These are phyloP conservation scores for Polytrichum formosum DNA, from an alignment of 225 moss, liverwort and hornwort genomes.

Conservation along the genomic window DNA sequence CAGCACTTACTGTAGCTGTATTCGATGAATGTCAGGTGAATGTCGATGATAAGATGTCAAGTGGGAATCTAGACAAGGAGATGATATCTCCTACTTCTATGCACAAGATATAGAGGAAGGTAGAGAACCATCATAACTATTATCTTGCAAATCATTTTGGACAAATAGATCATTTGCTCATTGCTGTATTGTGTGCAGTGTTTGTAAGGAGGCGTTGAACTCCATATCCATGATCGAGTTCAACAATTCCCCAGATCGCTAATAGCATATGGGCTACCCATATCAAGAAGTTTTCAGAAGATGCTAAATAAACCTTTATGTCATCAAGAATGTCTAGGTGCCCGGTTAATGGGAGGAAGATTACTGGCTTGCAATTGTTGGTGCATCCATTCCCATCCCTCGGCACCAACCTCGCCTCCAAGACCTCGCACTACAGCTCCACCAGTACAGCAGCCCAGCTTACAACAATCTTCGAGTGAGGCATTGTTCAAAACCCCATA, in stretches of 20 bases:
- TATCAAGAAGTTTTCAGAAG: background rate
- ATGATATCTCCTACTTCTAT: background rate
- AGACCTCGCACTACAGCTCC: conserved; percentile 83
- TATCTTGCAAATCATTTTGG: background rate
- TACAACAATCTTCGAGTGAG: conserved; percentile 75
- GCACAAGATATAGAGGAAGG: background rate
- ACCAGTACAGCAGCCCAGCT: conserved; percentile 80
- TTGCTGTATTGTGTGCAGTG: no score
- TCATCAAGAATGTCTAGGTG: background rate
- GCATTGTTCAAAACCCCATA: conserved; percentile 64
- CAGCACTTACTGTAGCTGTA: conserved; percentile 1
- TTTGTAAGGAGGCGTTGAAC: no score
- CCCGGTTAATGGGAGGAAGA: conserved; percentile 39
- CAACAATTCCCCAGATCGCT: background rate
- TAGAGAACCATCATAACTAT: background rate
- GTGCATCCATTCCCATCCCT: conserved; percentile 81
- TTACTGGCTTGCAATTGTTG: conserved; percentile 52
- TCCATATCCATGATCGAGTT: background rate
- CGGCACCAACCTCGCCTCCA: conserved; percentile 69
- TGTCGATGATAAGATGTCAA: background rate
- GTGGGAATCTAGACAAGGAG: background rate
- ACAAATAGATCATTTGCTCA: background rate
- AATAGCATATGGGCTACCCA: background rate
- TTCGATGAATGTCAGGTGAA: background rate
- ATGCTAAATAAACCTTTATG: background rate